Base-by-base conservation (phyloP, 176 grass and related monocot genomes). In the Lolium rigidum region DNA sequence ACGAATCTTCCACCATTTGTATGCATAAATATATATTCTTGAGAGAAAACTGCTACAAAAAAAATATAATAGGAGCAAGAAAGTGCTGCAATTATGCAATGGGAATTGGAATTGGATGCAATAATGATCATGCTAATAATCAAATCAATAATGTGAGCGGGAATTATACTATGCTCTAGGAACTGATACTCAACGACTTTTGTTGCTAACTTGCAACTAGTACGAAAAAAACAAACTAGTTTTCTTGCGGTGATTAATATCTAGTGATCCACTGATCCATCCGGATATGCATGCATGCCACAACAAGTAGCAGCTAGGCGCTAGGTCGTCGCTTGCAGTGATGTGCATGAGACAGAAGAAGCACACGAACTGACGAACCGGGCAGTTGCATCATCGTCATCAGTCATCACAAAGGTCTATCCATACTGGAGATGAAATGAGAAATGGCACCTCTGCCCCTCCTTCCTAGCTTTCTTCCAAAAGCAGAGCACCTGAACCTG, bases 71-170 rank as follows among this genome's bases (percentile, higher is more conserved):
- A 13, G 59, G 3, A 47, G 14, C 25, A 9, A 24, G 6, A 48
- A 47, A 47, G 60, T 41, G 10, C 26, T 17, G 9, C 81, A 84
- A 91, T 80, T 80, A 91, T 84, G 65, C 13, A 56, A 46, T 79
- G 20, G 59, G 81, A 78, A 91, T 75, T 59, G 20, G 85, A 90
- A 90, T 83, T 21, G 0, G 83, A 80, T 87, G 80, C 58, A 44
- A 80, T 70, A 20, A 70, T 59, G 24, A 79, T 84, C 59, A 61
- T 20, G 16, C 76, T 84, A 80, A 41, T 50, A 39, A 66, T 17
- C 35, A 69, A 52, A n/a, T 71, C 78, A 66, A 85, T 85, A 87
- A 83, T 87, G 66, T 12, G 7, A 80, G 49, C 7, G 38, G 49
- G 74, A 87, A 74, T 83, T 49, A 47, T 5, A 9, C 11, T 62